phyloP scores from a whole-genome alignment of 1,284 basidiomycete genomes.

The Sporisorium graminicola region DNA sequence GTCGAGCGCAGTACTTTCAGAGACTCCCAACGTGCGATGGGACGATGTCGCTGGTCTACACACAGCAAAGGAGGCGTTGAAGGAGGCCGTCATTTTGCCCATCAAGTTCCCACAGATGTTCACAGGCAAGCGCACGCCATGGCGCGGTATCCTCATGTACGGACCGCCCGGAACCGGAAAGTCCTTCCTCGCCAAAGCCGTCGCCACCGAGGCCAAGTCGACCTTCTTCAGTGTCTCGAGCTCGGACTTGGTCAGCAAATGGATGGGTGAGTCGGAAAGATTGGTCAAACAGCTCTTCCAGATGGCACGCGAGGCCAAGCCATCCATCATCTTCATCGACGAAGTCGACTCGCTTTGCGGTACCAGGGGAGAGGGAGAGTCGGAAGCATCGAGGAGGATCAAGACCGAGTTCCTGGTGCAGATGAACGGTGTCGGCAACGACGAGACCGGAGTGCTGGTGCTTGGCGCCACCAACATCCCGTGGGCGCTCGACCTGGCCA shows the following conservation, averaged over 20 bases:
- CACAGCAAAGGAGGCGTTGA: slow-evolving; percentile 92
- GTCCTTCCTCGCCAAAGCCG: slow-evolving; percentile 94
- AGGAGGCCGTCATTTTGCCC: slow-evolving; percentile 97
- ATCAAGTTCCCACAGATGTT: slow-evolving; percentile 99
- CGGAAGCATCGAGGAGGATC: slow-evolving; percentile 93
- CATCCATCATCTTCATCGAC: slow-evolving; percentile 98
- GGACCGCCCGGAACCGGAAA: slow-evolving; percentile 75
- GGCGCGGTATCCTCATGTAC: slow-evolving; percentile 94
- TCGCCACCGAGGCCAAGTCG: slow-evolving; percentile 96
- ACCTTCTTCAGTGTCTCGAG: slow-evolving; percentile 98
- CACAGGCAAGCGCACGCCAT: slow-evolving; percentile 96
- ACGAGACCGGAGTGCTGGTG: slow-evolving; percentile 92
- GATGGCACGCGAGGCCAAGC: slow-evolving; percentile 95
- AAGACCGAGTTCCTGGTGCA: slow-evolving; percentile 97
- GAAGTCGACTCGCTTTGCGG: slow-evolving; percentile 97
- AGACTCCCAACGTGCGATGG: slow-evolving; percentile 97
- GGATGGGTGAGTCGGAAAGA: slow-evolving; percentile 98
- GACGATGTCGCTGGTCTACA: slow-evolving; percentile 97
- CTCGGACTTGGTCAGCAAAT: slow-evolving; percentile 96
- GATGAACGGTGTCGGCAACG: slow-evolving; percentile 99
- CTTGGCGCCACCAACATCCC: slow-evolving; percentile 96
- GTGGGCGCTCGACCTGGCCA: slow-evolving; percentile 89
- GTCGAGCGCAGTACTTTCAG: slow-evolving; percentile 86
- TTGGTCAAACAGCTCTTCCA: slow-evolving; percentile 96
- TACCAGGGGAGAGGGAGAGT: slow-evolving; percentile 93